Base-by-base conservation (phyloP, 2,329 filamentous ascomycete species). In the Penicillium sp. region DNA sequence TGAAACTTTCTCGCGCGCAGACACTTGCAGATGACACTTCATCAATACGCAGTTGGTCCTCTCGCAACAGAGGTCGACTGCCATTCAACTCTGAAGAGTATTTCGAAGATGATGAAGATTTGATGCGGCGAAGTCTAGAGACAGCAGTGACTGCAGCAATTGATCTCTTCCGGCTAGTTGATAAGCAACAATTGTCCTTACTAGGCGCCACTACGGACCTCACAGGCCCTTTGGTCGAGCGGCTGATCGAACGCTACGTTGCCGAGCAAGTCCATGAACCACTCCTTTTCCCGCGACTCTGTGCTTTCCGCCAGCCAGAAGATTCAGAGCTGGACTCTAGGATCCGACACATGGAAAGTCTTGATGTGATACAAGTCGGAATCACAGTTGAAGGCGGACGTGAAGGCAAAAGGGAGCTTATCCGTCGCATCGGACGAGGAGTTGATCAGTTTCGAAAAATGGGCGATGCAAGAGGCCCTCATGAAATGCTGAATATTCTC, bases 361-460 rank as follows among this genome's bases (percentile, higher is more conserved):
- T 99, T 51, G 94, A 99, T 71, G 88, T 99, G 48, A 94, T 91
- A 1, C 94, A 99, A 72, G 85, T 99, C 15, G 94, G 94, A 0
- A 91, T 99, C 47, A 80, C 84, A 3, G 89, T 96, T 42, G 88
- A 92, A 54, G 88, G 88, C 42, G 90, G 90, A 0, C 82, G 82
- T 48, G 81, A 81, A 60, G 89, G 86, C 31, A 97, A 96, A 67
- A 85, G 90, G 57, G 88, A 94, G 63, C 80, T 99, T 28, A 85
- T 89, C 3, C 79, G 86, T 23, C 84, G 91, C 46, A 80, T 99
- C 6, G 84, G 83, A 3, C 85, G 84, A 53, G 94, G 89, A 3
- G 86, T 96, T 7, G 89, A 94, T 29, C 88, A 92, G 66, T 97
- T 99, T 71, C 87, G 89, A 63, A 95, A 89, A 67, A 90, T 97